Base-by-base conservation (phyloP, 306 rosid species). In the Citrullus amarus region DNA sequence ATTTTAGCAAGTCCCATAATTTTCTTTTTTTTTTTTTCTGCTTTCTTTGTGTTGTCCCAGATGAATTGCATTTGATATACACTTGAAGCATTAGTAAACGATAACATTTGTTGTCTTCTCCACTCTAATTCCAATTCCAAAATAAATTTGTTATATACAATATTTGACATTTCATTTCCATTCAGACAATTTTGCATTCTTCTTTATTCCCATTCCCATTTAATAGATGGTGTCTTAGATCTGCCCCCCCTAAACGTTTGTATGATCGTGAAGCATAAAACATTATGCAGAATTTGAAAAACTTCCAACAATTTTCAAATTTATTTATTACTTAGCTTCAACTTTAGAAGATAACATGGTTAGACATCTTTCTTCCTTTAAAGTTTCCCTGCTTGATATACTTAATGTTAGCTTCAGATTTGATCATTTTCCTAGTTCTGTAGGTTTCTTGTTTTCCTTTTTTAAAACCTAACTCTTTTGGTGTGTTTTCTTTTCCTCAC, bases 401-500 rank as follows among this genome's bases (percentile, higher is more conserved):
- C 75, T 43, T 22, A 13, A 69, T 20, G 55, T 22, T 43, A 69
- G 75, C 55, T 43, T 8, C 75, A 43, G 55, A 43, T 55, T 69
- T 41, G 72, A 39, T 39, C 36, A 11, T 70, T 28, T 44, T 13
- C 58, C 76, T 13, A 46, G 76, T 46, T 70, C 76, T 17, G 25
- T 25, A 13, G 39, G 32, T 70, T 5, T 41, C n/a, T 70, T 22
- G 13, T 46, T 70, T 46, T 70, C 76, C 15, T 22, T 14, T 15
- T 15, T 14, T 0, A n/a, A 28, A 72, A 20, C 28, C 15, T 5
- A 50, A 50, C 77, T 48, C 59, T 50, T 72, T 50, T 72, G 60
- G 43, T 72, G 5, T 50, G 22, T 50, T 50, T 72, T 72, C 44
- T 41, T 44, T 68, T 68, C 51, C 53, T 82, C 30, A 87, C 86